Evolutionary conservation across 768 basidiomycete genomes (phyloP).

Genomic region (Antrodiella citrinella): DNA sequence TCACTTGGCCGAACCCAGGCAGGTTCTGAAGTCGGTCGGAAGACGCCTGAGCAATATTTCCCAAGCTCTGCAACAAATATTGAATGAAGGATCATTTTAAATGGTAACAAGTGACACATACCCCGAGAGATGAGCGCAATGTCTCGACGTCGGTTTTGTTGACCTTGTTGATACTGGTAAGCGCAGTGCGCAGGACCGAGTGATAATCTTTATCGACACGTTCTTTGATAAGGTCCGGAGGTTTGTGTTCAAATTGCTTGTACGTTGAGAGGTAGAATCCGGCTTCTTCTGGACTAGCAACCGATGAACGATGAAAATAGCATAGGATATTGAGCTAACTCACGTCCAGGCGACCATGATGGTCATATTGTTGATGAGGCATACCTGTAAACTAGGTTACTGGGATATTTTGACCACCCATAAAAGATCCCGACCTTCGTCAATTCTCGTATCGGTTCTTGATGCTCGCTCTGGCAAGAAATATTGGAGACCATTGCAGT

Average conservation of each 20-base stretch:
- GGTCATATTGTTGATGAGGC: slow-evolving; percentile 89
- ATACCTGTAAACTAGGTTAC: slow-evolving; percentile 38
- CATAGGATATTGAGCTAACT: slow-evolving; percentile 15
- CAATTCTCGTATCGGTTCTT: slow-evolving; percentile 84
- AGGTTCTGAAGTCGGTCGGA: slow-evolving; percentile 70
- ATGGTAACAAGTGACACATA: slow-evolving; percentile 33
- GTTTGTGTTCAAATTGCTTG: slow-evolving; percentile 91
- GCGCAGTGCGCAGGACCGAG: slow-evolving; percentile 68
- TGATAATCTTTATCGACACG: slow-evolving; percentile 84
- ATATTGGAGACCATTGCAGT: background rate
- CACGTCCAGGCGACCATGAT: slow-evolving; percentile 90
- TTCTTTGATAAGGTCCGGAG: slow-evolving; percentile 92
- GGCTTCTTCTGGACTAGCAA: slow-evolving; percentile 74
- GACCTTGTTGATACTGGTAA: slow-evolving; percentile 87
- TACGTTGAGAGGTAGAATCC: slow-evolving; percentile 85
- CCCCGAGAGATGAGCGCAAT: slow-evolving; percentile 83
- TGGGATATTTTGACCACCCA: too few species aligned
- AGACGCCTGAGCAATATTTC: slow-evolving; percentile 67
- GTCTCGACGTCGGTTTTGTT: slow-evolving; percentile 98
- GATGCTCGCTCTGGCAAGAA: slow-evolving; percentile 73
- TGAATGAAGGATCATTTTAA: too few species aligned
- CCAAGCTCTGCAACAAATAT: slow-evolving; percentile 80
- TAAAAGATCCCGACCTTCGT: slow-evolving; percentile 54
- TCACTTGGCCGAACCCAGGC: slow-evolving; percentile 91
- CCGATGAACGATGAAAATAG: background rate